These are phyloP conservation scores for Ophiorrhiza pumila DNA, from an alignment of 257 asterid species.

Conservation along the genomic window DNA sequence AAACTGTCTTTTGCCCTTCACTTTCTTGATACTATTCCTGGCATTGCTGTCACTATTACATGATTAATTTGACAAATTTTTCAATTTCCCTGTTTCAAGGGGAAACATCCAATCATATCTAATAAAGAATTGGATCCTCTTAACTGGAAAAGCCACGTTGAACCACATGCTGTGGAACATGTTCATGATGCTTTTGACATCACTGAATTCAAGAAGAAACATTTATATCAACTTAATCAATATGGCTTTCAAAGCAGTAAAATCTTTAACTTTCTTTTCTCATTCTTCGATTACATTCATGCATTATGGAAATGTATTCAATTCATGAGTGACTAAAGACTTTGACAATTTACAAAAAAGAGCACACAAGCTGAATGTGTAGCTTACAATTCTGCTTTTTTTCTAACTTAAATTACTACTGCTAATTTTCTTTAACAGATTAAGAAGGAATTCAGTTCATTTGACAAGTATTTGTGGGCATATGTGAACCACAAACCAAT, in stretches of 20 bases:
- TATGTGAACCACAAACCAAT: constrained; percentile 66
- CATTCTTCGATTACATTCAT: too few species aligned
- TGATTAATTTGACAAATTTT: not conserved
- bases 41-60: constrained; percentile 1
- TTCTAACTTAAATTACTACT: not conserved
- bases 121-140: constrained; percentile 1
- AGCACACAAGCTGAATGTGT: too few species aligned
- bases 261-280: too few species aligned
- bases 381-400: too few species aligned
- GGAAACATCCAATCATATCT: constrained; percentile 13
- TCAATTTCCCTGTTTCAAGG: constrained; percentile 1
- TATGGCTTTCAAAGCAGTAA: not conserved
- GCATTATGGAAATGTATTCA: too few species aligned
- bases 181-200: constrained; percentile 5
- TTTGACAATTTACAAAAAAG: too few species aligned
- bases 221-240: not conserved
- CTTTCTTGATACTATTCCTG: constrained; percentile 1
- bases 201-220: constrained; percentile 7
- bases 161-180: constrained; percentile 28
- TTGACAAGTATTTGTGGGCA: constrained; percentile 69
- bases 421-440: constrained; percentile 30
- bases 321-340: too few species aligned
- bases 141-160: constrained; percentile 20
- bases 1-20: constrained; percentile 7
- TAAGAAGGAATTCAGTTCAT: constrained; percentile 48